Base-by-base conservation (phyloP, 2,329 filamentous ascomycete genomes). In the Talaromyces sp. region DNA sequence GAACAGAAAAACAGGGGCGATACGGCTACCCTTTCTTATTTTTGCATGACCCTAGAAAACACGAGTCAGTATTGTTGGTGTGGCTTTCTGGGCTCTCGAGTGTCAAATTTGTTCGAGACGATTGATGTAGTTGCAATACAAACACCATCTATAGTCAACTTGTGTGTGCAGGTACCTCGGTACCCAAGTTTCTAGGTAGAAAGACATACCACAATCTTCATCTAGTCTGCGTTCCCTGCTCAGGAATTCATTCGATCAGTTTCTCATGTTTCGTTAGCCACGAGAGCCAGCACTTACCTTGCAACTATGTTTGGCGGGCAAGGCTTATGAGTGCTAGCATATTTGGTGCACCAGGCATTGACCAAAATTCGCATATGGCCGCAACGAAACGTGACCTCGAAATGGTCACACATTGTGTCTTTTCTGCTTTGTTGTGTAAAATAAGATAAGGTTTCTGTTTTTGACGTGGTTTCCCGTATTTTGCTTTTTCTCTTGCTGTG, bases 371-470 rank as follows among this genome's bases (percentile, higher is more conserved):
- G 62, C n/a, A 41, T 56, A 57, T 64, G 62, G 35, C 62, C 62
- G 19, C 62, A 64, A 15, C 62, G 62, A 52, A 35, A 64, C 17
- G 57, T 64, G n/a, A 64, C 62, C 47, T 64, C 43, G 19, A 64
- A 61, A 60, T 64, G 62, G 41, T 64, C 62, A 50, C 62, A 64
- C 62, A 64, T 64, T 52, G 45, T 27, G 15, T 10, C 31, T 27
- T 61, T 17, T n/a, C 35, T 45, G n/a, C 39, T 11, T 7, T 10
- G 15, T 37, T 13, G 9, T 54, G 19, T 54, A 37, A 6, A 31
- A 31, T 31, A 31, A 31, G 27, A 8, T 22, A 3, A 7, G 33
- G 5, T 22, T 25, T 0, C 31, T 54, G 31, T 22, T 19, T 11
- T 37, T 8, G 17, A 37, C 10, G 9, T 13, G 4, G 3, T 35